These are phyloP conservation scores for Nicotiana obtusifolia DNA, from an alignment of 257 asterid genomes.

Conservation along the genomic window DNA sequence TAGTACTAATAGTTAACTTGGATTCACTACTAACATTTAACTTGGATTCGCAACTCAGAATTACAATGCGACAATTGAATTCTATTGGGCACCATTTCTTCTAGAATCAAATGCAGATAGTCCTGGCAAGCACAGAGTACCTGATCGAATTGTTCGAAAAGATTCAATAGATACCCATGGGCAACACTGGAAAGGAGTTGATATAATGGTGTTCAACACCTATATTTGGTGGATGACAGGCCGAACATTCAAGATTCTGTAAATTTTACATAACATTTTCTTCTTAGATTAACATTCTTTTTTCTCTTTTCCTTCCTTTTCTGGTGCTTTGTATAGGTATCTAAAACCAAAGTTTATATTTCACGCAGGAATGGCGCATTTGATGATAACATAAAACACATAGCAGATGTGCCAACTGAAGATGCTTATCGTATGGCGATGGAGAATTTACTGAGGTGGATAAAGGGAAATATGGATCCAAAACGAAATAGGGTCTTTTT, in stretches of 20 bases:
- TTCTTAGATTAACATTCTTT: background rate
- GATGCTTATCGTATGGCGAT: conserved; percentile 13
- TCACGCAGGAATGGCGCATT: conserved; percentile 7
- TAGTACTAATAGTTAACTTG: background rate
- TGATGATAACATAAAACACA: conserved; percentile 1
- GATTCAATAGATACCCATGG: conserved; percentile 62
- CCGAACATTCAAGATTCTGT: conserved; percentile 45
- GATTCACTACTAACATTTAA: background rate
- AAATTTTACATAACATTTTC: background rate
- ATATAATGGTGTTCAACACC: conserved; percentile 72
- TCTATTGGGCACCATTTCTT: conserved; percentile 85
- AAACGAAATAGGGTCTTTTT: conserved; percentile 7
- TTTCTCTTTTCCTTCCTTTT: background rate
- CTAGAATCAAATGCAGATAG: conserved; percentile 86
- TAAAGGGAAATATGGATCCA: conserved; percentile 4
- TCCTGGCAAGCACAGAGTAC: conserved; percentile 41
- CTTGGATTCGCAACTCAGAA: conserved; percentile 27
- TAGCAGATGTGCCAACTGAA: background rate
- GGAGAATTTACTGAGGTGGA: conserved; percentile 9
- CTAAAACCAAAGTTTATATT: background rate
- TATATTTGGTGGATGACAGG: conserved; percentile 83
- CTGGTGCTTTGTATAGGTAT: background rate
- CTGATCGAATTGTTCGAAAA: conserved; percentile 44
- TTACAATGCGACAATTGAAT: conserved; percentile 67
- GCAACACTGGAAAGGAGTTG: conserved; percentile 58